A percentile compares a stretch with the other conserved stretches of the same genome.
Conservation (phyloP, 2,329 filamentous ascomycete genomes). For the Westerdykella aurantiaca region DNA sequence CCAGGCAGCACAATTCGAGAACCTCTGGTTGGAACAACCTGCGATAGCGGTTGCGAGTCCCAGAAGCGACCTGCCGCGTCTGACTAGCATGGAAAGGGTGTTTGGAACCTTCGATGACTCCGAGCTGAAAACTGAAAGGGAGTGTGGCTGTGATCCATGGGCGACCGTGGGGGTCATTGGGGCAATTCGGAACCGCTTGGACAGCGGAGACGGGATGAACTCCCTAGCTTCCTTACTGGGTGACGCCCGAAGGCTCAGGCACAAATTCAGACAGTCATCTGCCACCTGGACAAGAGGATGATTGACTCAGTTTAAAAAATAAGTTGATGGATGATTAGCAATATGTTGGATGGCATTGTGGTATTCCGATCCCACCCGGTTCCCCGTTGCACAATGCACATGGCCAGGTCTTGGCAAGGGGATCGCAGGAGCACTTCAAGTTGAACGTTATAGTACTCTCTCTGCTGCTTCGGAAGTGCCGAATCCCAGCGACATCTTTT, state of each 20-base stretch:
- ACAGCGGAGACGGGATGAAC: conserved; percentile 16
- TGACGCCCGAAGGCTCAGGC: conserved; percentile 17
- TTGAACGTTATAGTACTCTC: too few relatives aligned
- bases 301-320: conserved; percentile 15
- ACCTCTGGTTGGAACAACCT: conserved; percentile 20
- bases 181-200: neutral
- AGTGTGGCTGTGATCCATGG: conserved; percentile 20
- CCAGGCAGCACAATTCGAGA: conserved; percentile 29
- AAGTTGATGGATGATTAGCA: conserved; percentile 10
- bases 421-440: too few relatives aligned
- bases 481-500: too few relatives aligned
- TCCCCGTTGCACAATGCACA: conserved; percentile 14
- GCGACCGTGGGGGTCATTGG: conserved; percentile 16
- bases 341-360: neutral
- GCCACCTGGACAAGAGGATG: conserved; percentile 7
- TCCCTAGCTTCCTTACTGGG: conserved; percentile 13
- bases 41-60: conserved; percentile 10
- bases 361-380: conserved; percentile 17
- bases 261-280: conserved; percentile 28
- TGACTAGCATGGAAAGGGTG: conserved; percentile 12
- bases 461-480: too few relatives aligned
- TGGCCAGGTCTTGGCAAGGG: neutral
- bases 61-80: conserved; percentile 9
- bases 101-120: conserved; percentile 11
- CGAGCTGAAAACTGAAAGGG: conserved; percentile 15